Evolutionary conservation across 768 basidiomycete genomes (phyloP).

Genomic region (Suillus weaverae): DNA sequence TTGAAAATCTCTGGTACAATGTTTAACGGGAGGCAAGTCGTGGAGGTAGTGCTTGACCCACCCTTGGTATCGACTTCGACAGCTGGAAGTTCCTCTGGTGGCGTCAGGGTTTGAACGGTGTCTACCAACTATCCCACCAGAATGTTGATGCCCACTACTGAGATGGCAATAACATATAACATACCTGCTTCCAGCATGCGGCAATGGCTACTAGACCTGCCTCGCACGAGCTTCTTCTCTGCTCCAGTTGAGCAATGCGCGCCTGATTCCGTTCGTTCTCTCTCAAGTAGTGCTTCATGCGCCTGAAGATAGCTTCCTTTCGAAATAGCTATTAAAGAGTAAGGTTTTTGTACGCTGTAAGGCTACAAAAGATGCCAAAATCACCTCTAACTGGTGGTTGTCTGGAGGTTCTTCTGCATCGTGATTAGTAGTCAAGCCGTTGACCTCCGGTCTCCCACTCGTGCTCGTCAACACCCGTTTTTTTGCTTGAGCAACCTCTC

Average conservation of each 20-base stretch:
- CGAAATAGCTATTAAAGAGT: slow-evolving; percentile 61
- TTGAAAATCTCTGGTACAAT: slow-evolving; percentile 29
- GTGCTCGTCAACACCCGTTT: slow-evolving; percentile 54
- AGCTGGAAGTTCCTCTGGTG: slow-evolving; percentile 48
- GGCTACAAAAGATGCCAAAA: neutral
- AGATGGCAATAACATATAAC: slow-evolving; percentile 14
- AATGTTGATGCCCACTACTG: slow-evolving; percentile 4
- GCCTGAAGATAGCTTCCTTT: slow-evolving; percentile 82
- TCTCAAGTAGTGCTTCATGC: slow-evolving; percentile 81
- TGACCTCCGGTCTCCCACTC: slow-evolving; percentile 54
- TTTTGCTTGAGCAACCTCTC: slow-evolving; percentile 48
- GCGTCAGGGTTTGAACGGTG: slow-evolving; percentile 60
- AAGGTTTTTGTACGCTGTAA: slow-evolving; percentile 2
- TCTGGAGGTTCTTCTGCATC: slow-evolving; percentile 47
- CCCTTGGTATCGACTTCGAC: slow-evolving; percentile 44
- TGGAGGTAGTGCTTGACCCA: slow-evolving; percentile 17
- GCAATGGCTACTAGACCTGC: slow-evolving; percentile 72
- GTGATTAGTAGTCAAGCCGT: slow-evolving; percentile 38
- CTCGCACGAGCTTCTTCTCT: slow-evolving; percentile 64
- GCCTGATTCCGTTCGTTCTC: slow-evolving; percentile 65
- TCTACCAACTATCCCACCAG: slow-evolving; percentile 55
- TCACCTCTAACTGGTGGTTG: slow-evolving; percentile 66
- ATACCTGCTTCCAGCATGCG: slow-evolving; percentile 79
- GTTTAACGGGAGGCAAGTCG: neutral
- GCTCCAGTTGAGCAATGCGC: slow-evolving; percentile 65